Base-by-base conservation (phyloP, 176 grass and related monocot species). In the Bromus sterilis region DNA sequence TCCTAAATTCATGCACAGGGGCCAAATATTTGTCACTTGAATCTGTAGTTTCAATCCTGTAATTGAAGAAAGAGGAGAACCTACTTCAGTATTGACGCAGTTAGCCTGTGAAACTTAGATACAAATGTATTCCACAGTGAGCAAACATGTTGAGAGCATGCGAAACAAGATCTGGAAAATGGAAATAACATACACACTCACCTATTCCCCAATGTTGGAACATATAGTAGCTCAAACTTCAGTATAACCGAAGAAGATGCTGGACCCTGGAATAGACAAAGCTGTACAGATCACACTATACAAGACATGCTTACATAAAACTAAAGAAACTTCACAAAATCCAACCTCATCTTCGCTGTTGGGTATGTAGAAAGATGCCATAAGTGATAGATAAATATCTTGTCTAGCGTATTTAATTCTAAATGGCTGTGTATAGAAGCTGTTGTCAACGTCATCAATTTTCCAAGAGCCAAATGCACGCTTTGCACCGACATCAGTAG, bases 351-450 rank as follows among this genome's bases (percentile, higher is more conserved):
- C 34, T 89, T 84, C 81, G 2, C 75, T 83, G 65, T 87, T 91
- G 75, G 85, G 57, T 72, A 98, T 89, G 84, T 94, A 91, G 84
- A 98, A 98, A 73, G 95, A 94, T 25, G 93, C 92, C 92, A 98
- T 98, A 74, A 98, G 59, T 76, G 88, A 94, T 16, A 92, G 88
- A 83, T 76, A 94, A 86, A 98, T 75, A 76, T 98, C 95, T 80
- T 98, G 95, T 87, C 95, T 98, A 80, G 92, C 70, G 75, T 93
- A 94, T 76, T 94, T 98, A 66, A 98, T 80, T 53, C 74, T 84
- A 84, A 91, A 98, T 66, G 95, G 90, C 51, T 98, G 92, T 20
- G 95, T 94, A 60, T 83, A 91, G 84, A 98, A 98, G 84, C 95
- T 92, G 62, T 98, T 93, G 75, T 93, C 92, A 71, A 80, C 84